Percentiles rank a stretch among this genome's conserved stretches.
These are phyloP conservation scores for Nyctanthes arbortristis DNA, from an alignment of 257 asterid species.

Conservation along the genomic window DNA sequence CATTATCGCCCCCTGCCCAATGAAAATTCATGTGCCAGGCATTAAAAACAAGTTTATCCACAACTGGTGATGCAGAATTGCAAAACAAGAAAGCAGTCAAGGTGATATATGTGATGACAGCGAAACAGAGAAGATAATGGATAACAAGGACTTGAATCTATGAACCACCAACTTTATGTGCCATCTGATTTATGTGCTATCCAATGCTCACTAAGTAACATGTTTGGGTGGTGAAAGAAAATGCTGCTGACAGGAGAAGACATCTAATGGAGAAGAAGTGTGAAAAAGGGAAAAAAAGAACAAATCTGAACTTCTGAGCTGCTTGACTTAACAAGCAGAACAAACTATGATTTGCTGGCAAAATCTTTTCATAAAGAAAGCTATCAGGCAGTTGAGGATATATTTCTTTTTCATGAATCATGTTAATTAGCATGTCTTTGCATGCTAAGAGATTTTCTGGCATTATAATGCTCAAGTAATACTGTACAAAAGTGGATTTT, in stretches of 20 bases:
- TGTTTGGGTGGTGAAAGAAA: background rate
- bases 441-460: background rate
- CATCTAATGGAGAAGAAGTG: no score
- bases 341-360: background rate
- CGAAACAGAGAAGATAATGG: background rate
- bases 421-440: background rate
- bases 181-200: no score
- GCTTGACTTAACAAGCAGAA: background rate
- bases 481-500: background rate
- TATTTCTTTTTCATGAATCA: background rate
- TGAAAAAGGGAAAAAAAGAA: no score
- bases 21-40: background rate
- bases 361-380: background rate
- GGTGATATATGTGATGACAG: background rate
- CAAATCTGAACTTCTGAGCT: background rate
- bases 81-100: slow-evolving; percentile 1
- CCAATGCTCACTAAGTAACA: background rate
- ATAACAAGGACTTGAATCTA: background rate
- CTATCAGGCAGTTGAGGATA: background rate
- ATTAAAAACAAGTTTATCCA: background rate
- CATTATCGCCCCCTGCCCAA: slow-evolving; percentile 91
- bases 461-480: background rate
- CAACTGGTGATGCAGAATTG: background rate
- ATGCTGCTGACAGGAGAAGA: background rate
- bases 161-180: background rate